Percentiles rank a stretch among this genome's conserved stretches.
These are phyloP conservation scores for Backusella tuberculispora DNA, from an alignment of 192 early-diverging fungal species.

Conservation along the genomic window DNA sequence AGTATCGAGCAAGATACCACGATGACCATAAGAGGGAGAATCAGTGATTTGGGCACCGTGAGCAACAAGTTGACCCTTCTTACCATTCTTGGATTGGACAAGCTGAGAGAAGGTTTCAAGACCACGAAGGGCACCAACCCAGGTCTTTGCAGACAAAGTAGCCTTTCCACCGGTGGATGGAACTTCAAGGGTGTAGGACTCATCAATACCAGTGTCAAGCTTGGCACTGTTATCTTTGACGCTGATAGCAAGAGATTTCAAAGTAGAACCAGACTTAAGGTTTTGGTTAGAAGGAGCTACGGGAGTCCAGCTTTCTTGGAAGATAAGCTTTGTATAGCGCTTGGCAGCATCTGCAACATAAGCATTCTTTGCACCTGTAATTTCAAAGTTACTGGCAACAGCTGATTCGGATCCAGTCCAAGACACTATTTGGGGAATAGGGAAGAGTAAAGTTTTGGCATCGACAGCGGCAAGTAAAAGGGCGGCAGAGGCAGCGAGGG, in stretches of 20 bases:
- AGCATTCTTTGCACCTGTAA: slow-evolving; percentile 19
- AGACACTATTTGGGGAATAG: slow-evolving; percentile 29
- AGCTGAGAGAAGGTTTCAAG: slow-evolving; percentile 77
- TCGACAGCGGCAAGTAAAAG: slow-evolving; percentile 10
- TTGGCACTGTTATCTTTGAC: slow-evolving; percentile 53
- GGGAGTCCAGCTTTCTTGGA: slow-evolving; percentile 44
- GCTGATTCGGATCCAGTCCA: slow-evolving; percentile 30
- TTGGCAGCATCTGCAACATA: slow-evolving; percentile 30
- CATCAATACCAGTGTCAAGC: slow-evolving; percentile 62
- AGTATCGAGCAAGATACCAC: slow-evolving; percentile 72
- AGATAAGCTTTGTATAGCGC: slow-evolving; percentile 52
- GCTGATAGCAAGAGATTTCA: slow-evolving; percentile 49
- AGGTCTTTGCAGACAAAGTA: slow-evolving; percentile 57
- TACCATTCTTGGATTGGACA: slow-evolving; percentile 43
- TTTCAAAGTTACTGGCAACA: slow-evolving; percentile 25
- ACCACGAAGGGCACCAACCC: slow-evolving; percentile 72
- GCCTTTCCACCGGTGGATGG: slow-evolving; percentile 53
- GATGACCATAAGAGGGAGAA: slow-evolving; percentile 67
- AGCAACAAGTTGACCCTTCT: slow-evolving; percentile 48
- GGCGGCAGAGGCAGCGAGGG: slow-evolving; percentile 23
- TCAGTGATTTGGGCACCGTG: slow-evolving; percentile 65
- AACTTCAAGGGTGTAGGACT: slow-evolving; percentile 73
- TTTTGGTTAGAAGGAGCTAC: slow-evolving; percentile 40
- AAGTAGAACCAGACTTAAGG: slow-evolving; percentile 2
- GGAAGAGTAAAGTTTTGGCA: slow-evolving; percentile 36